These are phyloP conservation scores for Ogataea salicorniae DNA, from an alignment of 805 yeast species.

Conservation along the genomic window DNA sequence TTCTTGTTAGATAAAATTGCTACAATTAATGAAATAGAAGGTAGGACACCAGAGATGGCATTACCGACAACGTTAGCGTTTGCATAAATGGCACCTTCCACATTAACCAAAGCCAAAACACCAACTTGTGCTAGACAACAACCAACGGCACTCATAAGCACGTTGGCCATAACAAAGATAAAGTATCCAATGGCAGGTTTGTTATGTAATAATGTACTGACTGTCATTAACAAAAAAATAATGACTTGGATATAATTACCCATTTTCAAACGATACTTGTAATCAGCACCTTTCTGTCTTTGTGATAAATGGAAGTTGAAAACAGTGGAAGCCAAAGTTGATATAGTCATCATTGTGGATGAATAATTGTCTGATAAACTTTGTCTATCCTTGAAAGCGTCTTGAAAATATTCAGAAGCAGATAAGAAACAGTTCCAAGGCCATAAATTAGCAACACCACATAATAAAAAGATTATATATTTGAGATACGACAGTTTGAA, in stretches of 20 bases:
- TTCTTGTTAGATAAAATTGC: conserved; percentile 35
- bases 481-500: conserved; percentile 23
- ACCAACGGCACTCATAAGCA: conserved; percentile 63
- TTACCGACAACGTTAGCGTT: conserved; percentile 95
- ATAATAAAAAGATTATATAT: conserved; percentile 56
- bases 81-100: conserved; percentile 69
- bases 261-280: conserved; percentile 46
- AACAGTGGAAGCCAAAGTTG: conserved; percentile 62
- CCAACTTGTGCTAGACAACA: conserved; percentile 87
- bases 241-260: conserved; percentile 58
- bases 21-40: conserved; percentile 62
- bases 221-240: conserved; percentile 54
- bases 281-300: conserved; percentile 57
- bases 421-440: conserved; percentile 94
- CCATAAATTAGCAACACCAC: conserved; percentile 85
- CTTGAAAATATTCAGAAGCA: conserved; percentile 75
- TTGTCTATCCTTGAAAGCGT: conserved; percentile 50
- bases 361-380: conserved; percentile 55
- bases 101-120: conserved; percentile 77
- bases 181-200: conserved; percentile 40
- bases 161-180: conserved; percentile 53
- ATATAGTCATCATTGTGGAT: conserved; percentile 83
- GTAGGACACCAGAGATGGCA: conserved; percentile 89
- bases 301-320: conserved; percentile 60
- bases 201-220: conserved; percentile 36